A percentile compares a stretch with the other conserved stretches of the same genome.
Evolutionary conservation across 768 basidiomycete genomes (phyloP).

Genomic region (Boletus rubescentipes): DNA sequence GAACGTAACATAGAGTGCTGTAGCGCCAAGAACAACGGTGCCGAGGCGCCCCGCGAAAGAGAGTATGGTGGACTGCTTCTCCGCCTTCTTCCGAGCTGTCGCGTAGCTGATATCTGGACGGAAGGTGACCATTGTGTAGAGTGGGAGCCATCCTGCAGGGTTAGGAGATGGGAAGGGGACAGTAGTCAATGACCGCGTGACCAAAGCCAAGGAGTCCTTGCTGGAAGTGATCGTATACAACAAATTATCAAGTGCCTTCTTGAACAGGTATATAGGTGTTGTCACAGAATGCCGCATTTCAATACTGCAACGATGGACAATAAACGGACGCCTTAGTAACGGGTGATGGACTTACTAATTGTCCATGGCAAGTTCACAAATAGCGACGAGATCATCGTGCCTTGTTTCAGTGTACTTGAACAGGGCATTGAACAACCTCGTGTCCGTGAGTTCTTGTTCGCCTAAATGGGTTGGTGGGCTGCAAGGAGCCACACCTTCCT

Average conservation of each 20-base stretch:
- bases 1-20: slow-evolving; percentile 37
- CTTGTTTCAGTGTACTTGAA: slow-evolving; percentile 76
- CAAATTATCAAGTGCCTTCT: slow-evolving; percentile 76
- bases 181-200: slow-evolving; percentile 46
- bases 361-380: slow-evolving; percentile 89
- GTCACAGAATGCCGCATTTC: slow-evolving; percentile 95
- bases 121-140: slow-evolving; percentile 99
- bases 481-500: slow-evolving; percentile 61
- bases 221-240: slow-evolving; percentile 61
- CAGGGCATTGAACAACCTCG: slow-evolving; percentile 63
- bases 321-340: slow-evolving; percentile 23
- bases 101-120: slow-evolving; percentile 93
- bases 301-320: slow-evolving; percentile 50
- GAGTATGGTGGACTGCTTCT: slow-evolving; percentile 66
- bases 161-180: slow-evolving; percentile 57
- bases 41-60: slow-evolving; percentile 49
- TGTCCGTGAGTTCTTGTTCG: slow-evolving; percentile 44
- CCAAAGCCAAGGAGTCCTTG: slow-evolving; percentile 45
- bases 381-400: slow-evolving; percentile 87
- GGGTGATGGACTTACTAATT: slow-evolving; percentile 78
- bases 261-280: slow-evolving; percentile 74
- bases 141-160: slow-evolving; percentile 82
- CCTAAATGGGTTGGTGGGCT: slow-evolving; percentile 29
- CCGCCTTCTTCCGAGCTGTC: slow-evolving; percentile 69
- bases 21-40: slow-evolving; percentile 42